Base-by-base conservation (phyloP, 495 filamentous ascomycete species). In the Hypoxylon subgilvum region DNA sequence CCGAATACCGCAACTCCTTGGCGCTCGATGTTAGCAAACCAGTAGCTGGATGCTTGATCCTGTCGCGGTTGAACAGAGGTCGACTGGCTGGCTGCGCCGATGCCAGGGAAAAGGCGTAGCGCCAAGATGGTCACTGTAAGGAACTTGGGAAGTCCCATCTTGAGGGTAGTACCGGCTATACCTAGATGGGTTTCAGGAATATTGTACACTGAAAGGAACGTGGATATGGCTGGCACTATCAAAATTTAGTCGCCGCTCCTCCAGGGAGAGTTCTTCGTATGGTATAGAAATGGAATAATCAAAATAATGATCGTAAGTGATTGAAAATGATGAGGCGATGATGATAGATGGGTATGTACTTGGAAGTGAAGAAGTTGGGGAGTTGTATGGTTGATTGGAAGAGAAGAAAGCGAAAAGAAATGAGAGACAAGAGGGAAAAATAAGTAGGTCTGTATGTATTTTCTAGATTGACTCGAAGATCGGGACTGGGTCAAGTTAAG, bases 1-100 rank as follows among this genome's bases (percentile, higher is more conserved):
- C 69, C 70, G 67, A 87, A 94, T 6, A 86, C 82, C 21, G 86
- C 81, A 0, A 71, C 72, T 25, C 90, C 91, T 57, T 91, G 84
- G 13, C 88, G 87, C 38, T 85, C 69, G 65, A 96, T 88, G 56
- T 74, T 77, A 30, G 81, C 80, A 42, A 95, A 74, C 93, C 93
- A 97, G 74, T 87, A 95, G 60, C 64, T 64, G 21, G 77, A 74
- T 16, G 52, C 48, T 8, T 69, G 23, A 34, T 67, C 61, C 25
- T 52, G 55, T 38, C 51, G 60, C 38, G 36, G 51, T 43, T 61
- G 56, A 19, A 62, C 34, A 27, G 41, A 65, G 42, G 68, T 56
- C 1, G 67, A 63, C 12, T 69, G 45, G 19, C 70, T 60, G n/a
- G 70, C 72, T 16, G 57, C 66, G 8, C 70, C 57, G 19, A 64